Conservation (phyloP, 345 rosid genomes). For the Heritiera littoralis region DNA sequence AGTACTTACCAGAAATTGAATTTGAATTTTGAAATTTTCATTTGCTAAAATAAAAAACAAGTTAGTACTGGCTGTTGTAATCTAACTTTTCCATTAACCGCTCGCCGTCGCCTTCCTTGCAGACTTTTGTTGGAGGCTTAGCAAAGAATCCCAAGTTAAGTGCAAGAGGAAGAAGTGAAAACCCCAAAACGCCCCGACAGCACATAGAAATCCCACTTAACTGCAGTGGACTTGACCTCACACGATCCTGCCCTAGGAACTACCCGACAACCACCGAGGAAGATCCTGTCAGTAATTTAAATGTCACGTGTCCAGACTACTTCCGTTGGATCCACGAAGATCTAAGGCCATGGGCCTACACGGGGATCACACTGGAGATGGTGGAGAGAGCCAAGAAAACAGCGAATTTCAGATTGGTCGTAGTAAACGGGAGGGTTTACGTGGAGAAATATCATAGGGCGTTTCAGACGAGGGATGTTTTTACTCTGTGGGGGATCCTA, state of each 20-base stretch:
- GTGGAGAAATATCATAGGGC: slow-evolving; percentile 46
- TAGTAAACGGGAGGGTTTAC: slow-evolving; percentile 59
- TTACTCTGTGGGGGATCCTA: slow-evolving; percentile 81
- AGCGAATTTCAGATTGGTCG: slow-evolving; percentile 61
- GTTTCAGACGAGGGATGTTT: slow-evolving; percentile 78
- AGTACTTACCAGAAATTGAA: too few species aligned
- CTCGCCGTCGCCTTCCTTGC: slow-evolving; percentile 5
- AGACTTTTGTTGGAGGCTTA: slow-evolving; percentile 25
- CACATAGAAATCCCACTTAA: slow-evolving; percentile 46
- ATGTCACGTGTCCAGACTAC: slow-evolving; percentile 62
- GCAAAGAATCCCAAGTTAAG: slow-evolving; percentile 10
- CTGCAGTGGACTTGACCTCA: slow-evolving; percentile 40
- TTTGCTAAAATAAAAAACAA: too few species aligned
- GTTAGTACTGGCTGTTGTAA: too few species aligned
- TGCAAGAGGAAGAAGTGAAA: neutral
- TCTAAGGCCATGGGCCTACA: slow-evolving; percentile 73
- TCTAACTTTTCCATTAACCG: too few species aligned
- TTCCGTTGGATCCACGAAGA: slow-evolving; percentile 98
- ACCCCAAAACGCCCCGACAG: slow-evolving; percentile 24
- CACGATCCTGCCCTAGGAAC: slow-evolving; percentile 41
- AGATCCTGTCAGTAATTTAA: slow-evolving; percentile 23
- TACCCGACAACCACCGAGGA: slow-evolving; percentile 34
- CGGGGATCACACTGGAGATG: slow-evolving; percentile 70
- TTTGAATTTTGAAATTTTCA: too few species aligned
- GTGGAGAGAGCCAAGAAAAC: slow-evolving; percentile 53